These are phyloP conservation scores for Sabuloglossum arenarium DNA, from an alignment of 495 filamentous ascomycete genomes.

Conservation along the genomic window DNA sequence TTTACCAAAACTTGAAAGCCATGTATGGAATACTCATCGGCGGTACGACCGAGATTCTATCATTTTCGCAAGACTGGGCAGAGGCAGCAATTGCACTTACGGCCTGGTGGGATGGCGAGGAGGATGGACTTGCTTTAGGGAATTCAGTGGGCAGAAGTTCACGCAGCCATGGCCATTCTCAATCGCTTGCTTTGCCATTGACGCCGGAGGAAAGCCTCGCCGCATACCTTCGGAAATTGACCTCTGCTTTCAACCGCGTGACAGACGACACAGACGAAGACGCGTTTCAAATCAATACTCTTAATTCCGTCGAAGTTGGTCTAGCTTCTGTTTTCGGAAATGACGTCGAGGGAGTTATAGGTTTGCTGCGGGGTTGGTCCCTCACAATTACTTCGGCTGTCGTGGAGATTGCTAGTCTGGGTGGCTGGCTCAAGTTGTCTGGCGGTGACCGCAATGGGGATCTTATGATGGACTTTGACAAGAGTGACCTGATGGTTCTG, in stretches of 20 bases:
- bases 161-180: background rate
- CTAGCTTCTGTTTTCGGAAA: constrained; percentile 61
- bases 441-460: constrained; percentile 20
- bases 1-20: constrained; percentile 57
- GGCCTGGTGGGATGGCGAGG: constrained; percentile 74
- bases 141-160: constrained; percentile 13
- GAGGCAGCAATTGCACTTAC: constrained; percentile 65
- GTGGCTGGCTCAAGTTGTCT: constrained; percentile 46
- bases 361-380: constrained; percentile 58
- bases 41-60: constrained; percentile 42
- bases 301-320: constrained; percentile 51
- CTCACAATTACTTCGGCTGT: constrained; percentile 51
- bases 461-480: constrained; percentile 25
- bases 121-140: constrained; percentile 24
- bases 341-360: constrained; percentile 48
- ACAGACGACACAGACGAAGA: constrained; percentile 25
- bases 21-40: constrained; percentile 63
- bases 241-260: constrained; percentile 27
- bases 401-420: constrained; percentile 55
- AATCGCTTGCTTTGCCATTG: background rate
- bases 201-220: constrained; percentile 19
- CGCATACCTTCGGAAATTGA: constrained; percentile 28
- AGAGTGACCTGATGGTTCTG: constrained; percentile 41
- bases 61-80: constrained; percentile 59
- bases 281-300: constrained; percentile 46